Conservation (phyloP, 805 yeast species). For the Metschnikowia lachancei region DNA sequence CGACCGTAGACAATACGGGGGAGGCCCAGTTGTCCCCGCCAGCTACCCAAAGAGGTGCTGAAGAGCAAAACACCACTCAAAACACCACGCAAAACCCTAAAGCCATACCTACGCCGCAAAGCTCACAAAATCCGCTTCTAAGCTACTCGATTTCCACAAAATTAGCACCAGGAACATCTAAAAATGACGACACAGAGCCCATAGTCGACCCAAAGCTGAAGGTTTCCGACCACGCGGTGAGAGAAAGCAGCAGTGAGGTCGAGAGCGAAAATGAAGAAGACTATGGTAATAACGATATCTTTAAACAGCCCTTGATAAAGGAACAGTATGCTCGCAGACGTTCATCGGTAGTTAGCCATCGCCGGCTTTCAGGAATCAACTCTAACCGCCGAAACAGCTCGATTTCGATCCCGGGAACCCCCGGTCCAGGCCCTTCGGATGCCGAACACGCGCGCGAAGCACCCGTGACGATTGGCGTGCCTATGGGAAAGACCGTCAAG, state of each 20-base stretch:
- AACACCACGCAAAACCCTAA: no score
- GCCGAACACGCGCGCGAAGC: slow-evolving; percentile 15
- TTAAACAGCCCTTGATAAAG: slow-evolving; percentile 27
- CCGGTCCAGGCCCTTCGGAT: slow-evolving; percentile 17
- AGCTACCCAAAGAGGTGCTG: slow-evolving; percentile 1
- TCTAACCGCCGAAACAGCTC: slow-evolving; percentile 24
- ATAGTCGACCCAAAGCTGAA: slow-evolving; percentile 30
- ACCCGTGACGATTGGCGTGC: slow-evolving; percentile 41
- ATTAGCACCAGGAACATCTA: not conserved
- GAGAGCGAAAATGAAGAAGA: slow-evolving; percentile 22
- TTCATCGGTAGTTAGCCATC: slow-evolving; percentile 30
- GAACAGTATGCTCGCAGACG: slow-evolving; percentile 23
- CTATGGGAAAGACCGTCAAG: slow-evolving; percentile 29
- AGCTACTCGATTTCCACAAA: slow-evolving; percentile 2
- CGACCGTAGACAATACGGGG: not conserved
- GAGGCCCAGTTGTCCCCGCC: slow-evolving; percentile 5
- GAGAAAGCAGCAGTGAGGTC: slow-evolving; percentile 14
- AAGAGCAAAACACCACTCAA: no score
- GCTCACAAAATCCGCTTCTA: slow-evolving; percentile 1
- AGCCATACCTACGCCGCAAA: not conserved
- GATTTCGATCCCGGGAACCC: slow-evolving; percentile 26
- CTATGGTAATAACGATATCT: slow-evolving; percentile 30
- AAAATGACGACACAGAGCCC: slow-evolving; percentile 14
- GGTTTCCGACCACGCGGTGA: slow-evolving; percentile 12
- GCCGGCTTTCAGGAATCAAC: slow-evolving; percentile 38